Evolutionary conservation across 2,329 filamentous ascomycete genomes (phyloP).

Genomic region (Calonectria honghensis): DNA sequence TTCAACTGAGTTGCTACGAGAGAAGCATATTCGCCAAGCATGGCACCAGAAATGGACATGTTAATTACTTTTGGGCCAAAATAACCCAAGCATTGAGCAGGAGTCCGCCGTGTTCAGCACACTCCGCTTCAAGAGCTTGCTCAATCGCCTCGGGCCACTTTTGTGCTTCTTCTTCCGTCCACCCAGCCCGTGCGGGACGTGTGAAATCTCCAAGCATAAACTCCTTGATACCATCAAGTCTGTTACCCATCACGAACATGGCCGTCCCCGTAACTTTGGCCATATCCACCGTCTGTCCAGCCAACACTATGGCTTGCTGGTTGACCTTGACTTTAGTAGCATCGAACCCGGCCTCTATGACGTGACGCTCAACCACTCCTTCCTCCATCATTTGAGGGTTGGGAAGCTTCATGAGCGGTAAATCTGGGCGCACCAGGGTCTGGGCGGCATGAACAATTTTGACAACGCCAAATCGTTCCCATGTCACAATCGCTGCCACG

Average conservation of each 20-base stretch:
- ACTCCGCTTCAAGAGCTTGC: constrained; percentile 45
- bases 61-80: constrained; percentile 20
- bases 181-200: constrained; percentile 47
- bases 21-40: background rate
- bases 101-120: constrained; percentile 48
- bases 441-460: constrained; percentile 56
- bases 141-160: constrained; percentile 51
- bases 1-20: background rate
- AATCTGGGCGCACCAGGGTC: constrained; percentile 52
- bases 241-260: constrained; percentile 40
- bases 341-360: constrained; percentile 52
- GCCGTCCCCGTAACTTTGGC: constrained; percentile 11
- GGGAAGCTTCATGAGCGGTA: constrained; percentile 52
- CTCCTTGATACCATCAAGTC: constrained; percentile 47
- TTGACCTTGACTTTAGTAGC: constrained; percentile 36
- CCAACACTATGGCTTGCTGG: constrained; percentile 26
- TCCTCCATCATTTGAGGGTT: constrained; percentile 52
- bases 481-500: constrained; percentile 52
- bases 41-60: background rate
- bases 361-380: constrained; percentile 48
- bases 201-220: constrained; percentile 51
- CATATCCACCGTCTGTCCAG: background rate
- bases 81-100: constrained; percentile 52
- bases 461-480: constrained; percentile 52
- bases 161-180: constrained; percentile 48